A percentile compares a stretch with the other conserved stretches of the same genome.
phyloP scores from a whole-genome alignment of 805 yeast genomes.

The Saccharomyces cerevisiae region DNA sequence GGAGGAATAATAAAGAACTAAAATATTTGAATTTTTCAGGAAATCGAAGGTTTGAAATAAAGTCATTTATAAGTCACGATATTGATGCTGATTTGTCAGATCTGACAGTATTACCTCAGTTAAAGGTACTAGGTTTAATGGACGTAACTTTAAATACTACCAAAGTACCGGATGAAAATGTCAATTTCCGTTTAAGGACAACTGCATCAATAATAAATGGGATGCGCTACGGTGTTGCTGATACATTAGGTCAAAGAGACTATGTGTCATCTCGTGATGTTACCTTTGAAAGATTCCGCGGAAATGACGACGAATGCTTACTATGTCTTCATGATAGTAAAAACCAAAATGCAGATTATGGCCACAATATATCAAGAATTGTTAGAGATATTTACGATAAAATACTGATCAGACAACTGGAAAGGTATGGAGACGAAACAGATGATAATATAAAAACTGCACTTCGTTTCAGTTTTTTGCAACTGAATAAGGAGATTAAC shows the following conservation, averaged over 20 bases:
- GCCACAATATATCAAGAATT: conserved; percentile 60
- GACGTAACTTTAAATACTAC: conserved; percentile 91
- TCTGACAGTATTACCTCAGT: conserved; percentile 62
- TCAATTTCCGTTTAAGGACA: conserved; percentile 78
- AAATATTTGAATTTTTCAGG: conserved; percentile 85
- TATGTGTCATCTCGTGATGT: conserved; percentile 71
- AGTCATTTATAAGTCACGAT: conserved; percentile 43
- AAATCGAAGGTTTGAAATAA: conserved; percentile 83
- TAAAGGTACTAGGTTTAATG: conserved; percentile 77
- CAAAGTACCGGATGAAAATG: conserved; percentile 79
- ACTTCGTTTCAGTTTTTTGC: conserved; percentile 69
- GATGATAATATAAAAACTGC: conserved; percentile 62
- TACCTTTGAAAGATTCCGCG: conserved; percentile 79
- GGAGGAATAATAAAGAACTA: conserved; percentile 76
- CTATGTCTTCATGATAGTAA: conserved; percentile 84
- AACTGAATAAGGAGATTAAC: conserved; percentile 75
- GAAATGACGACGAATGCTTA: conserved; percentile 71
- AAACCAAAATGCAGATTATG: conserved; percentile 40
- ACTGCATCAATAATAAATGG: conserved; percentile 72
- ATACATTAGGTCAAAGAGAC: conserved; percentile 62
- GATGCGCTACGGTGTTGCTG: conserved; percentile 87
- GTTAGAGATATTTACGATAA: conserved; percentile 62
- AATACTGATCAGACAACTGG: conserved; percentile 47
- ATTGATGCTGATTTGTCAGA: conserved; percentile 44
- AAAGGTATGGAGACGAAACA: conserved; percentile 32